Evolutionary conservation across 345 rosid species (phyloP), one percentile per base, ranked within the genome.

Genomic region (Moricandia arvensis): DNA sequence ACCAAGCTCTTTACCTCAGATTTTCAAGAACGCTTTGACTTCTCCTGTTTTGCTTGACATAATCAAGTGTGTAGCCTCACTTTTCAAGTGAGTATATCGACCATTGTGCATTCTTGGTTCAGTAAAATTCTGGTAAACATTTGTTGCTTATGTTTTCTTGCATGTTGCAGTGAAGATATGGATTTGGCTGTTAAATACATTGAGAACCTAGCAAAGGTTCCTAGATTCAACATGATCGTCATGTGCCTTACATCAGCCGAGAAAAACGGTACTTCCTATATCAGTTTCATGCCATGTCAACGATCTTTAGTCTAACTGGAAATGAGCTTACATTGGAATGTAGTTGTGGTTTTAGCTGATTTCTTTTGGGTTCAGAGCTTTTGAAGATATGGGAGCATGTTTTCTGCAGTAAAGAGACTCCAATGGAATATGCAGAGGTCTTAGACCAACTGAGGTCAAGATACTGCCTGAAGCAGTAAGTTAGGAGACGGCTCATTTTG

Each of bases 221-320:
- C 97, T 53, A 94, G 99, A 86, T 95, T 95, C 66, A 74, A 83
- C 85, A 83, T 90, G 80, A 85, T 91, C 76, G 71, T 88, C 69
- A 74, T 86, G 93, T 90, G 89, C 77, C 93, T 95, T 80, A 89
- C 97, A 9, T 80, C 90, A 16, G 47, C 83, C 0, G 92, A 91
- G 65, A 89, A 82, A 80, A 84, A 87, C 5, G 96, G 99, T 95
- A 86, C 34, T 49, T 35, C 21, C 43, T 63, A 37, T n/a, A 35
- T 31, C 26, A 8, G 8, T 67, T 59, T 72, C 43, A 45, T 21
- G 24, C 24, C 24, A 21, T 21, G 24, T 21, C 24, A 21, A 26
- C 11, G 3, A 64, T 72, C 59, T 37, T 49, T 18, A 37, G 66
- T 72, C 26, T 49, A 21, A 8, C 51, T 11, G 47, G 34, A 62